Evolutionary conservation across 306 rosid genomes (phyloP), one percentile per base, ranked within the genome.

Genomic region (Calophaca sinica): DNA sequence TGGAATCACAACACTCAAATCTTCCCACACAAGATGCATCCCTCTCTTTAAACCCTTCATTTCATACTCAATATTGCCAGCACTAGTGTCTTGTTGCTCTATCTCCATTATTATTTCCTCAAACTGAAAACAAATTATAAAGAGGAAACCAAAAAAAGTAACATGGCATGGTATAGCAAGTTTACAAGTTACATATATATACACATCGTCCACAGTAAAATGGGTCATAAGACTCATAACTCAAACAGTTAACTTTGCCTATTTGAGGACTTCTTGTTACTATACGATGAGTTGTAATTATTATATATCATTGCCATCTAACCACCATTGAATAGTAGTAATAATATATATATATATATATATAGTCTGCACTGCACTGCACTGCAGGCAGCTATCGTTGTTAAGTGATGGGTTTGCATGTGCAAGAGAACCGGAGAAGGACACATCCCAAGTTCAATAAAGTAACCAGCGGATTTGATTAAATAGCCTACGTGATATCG

Each of bases 11-110:
- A 91, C 98, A 62, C 31, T 83, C 65, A 94, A 60, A 62, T 91
- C 90, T 78, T 94, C 90, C 98, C 98, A 94, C 36, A 87, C 94
- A 73, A 94, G 78, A 80, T 84, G 75, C 94, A 91, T 86, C 42
- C 84, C 81, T 74, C 67, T 72, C 48, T 42, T 42, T 50, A 82
- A 14, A 41, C 57, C 44, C 28, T 33, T 31, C 46, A 7, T 35
- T 67, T 3, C 26, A 20, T 20, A 20, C 26, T 20, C 55, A 75
- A 32, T 46, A 7, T 10, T n/a, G 5, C 4, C 7, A 13, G 6
- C 44, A 2, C 48, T 9, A 42, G 26, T 20, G 26, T 9, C 2
- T 9, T 52, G 78, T 28, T 71, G 28, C 55, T 83, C 82, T 62
- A 83, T 83, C 87, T 87, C 87, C 89, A 86, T 20, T 20, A 20